Evolutionary conservation across 345 rosid genomes (phyloP).

Genomic region (Noccaea bulbosa): DNA sequence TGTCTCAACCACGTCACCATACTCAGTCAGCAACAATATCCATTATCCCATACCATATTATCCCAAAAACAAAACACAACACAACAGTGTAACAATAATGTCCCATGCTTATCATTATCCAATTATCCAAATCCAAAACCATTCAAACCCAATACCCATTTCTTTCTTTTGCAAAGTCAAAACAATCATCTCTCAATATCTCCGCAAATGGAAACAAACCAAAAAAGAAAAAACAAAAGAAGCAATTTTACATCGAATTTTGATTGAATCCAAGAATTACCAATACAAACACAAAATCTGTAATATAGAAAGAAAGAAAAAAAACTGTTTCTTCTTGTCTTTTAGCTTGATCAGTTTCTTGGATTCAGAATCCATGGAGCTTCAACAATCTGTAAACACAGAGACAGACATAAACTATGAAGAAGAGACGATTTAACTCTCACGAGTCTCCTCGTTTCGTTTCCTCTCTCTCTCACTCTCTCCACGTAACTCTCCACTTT

Average conservation of each 20-base stretch:
- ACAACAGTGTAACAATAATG: neutral
- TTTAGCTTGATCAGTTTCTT: conserved; percentile 40
- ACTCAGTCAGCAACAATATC: conserved; percentile 28
- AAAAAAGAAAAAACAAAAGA: neutral
- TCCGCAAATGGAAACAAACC: neutral
- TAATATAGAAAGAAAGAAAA: neutral
- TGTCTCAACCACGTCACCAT: conserved; percentile 28
- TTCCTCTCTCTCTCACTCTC: conserved; percentile 51
- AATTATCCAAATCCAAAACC: conserved; percentile 27
- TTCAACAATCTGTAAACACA: conserved; percentile 66
- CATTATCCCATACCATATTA: conserved; percentile 26
- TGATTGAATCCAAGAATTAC: conserved; percentile 44
- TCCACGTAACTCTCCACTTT: conserved; percentile 51
- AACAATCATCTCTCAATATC: conserved; percentile 28
- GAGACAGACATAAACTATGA: conserved; percentile 57
- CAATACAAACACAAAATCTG: conserved; percentile 29
- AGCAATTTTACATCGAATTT: conserved; percentile 28
- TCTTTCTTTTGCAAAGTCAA: conserved; percentile 25
- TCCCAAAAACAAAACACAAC: conserved; percentile 20
- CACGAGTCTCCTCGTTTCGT: conserved; percentile 54
- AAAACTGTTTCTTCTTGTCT: conserved; percentile 29
- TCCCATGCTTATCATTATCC: conserved; percentile 27
- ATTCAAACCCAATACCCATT: conserved; percentile 30
- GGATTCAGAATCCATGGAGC: conserved; percentile 67
- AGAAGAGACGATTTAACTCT: conserved; percentile 56